Percentiles rank a stretch among this genome's conserved stretches.
These are phyloP conservation scores for Xerocomus amazonicus DNA, from an alignment of 1,284 basidiomycete genomes.

Conservation along the genomic window DNA sequence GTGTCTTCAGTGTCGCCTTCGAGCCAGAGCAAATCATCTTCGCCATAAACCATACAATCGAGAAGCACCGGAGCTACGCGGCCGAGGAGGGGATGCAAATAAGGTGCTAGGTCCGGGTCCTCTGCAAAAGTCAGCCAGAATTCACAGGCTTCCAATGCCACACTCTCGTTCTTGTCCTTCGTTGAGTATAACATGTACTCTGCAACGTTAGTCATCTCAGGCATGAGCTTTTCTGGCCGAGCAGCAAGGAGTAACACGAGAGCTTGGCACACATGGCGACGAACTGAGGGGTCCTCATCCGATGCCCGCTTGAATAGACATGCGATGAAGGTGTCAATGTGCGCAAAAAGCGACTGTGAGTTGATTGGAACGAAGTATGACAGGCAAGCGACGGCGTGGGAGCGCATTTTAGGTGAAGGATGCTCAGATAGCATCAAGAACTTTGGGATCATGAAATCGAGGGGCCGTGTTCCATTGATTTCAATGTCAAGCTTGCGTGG, in stretches of 20 bases:
- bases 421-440: constrained; percentile 87
- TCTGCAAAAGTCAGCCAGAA: constrained; percentile 99
- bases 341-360: constrained; percentile 79
- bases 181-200: constrained; percentile 99
- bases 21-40: constrained; percentile 93
- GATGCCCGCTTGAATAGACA: constrained; percentile 93
- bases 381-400: constrained; percentile 90
- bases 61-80: constrained; percentile 92
- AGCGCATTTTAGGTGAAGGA: constrained; percentile 82
- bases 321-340: constrained; percentile 92
- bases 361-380: constrained; percentile 89
- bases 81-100: constrained; percentile 80
- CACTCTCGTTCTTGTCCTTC: constrained; percentile 93
- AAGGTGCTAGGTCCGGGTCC: constrained; percentile 81
- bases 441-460: constrained; percentile 95
- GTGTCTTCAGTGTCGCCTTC: constrained; percentile 92
- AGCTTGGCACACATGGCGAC: constrained; percentile 94
- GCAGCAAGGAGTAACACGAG: constrained; percentile 91
- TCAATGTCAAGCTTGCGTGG: constrained; percentile 93
- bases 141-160: constrained; percentile 96
- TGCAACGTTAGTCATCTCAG: constrained; percentile 93
- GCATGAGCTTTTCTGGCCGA: constrained; percentile 94
- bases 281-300: constrained; percentile 89
- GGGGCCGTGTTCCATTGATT: constrained; percentile 80
- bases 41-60: constrained; percentile 97